Conservation (phyloP, 169 alveolate genomes). For the Theileria annulata region DNA sequence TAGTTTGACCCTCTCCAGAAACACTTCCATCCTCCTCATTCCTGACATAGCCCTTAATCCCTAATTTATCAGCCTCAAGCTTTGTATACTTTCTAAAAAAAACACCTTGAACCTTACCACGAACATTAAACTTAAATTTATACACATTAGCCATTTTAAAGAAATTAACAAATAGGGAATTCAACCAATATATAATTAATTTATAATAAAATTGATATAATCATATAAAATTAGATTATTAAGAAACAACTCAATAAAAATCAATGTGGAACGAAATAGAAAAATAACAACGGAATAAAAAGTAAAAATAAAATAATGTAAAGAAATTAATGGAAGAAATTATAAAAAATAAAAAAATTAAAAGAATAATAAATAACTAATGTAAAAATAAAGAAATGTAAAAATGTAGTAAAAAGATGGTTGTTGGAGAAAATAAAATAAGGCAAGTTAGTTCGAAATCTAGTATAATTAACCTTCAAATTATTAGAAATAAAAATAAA, state of each 20-base stretch:
- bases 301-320: too few species aligned
- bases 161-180: background rate
- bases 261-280: background rate
- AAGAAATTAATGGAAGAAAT: background rate
- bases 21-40: constrained; percentile 73
- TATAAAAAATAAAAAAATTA: too few species aligned
- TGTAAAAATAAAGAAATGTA: background rate
- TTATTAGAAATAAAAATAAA: background rate
- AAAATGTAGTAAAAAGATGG: background rate
- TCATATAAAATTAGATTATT: too few species aligned
- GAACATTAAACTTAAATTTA: constrained; percentile 40
- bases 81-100: constrained; percentile 75
- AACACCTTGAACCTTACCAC: constrained; percentile 69
- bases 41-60: constrained; percentile 72
- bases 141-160: constrained; percentile 2
- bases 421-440: background rate
- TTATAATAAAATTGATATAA: too few species aligned
- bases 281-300: background rate
- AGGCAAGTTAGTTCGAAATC: background rate
- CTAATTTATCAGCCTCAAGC: constrained; percentile 72
- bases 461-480: background rate
- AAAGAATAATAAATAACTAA: too few species aligned
- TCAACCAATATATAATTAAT: background rate
- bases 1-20: constrained; percentile 67
- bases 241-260: background rate